Conservation (phyloP, 768 basidiomycete genomes). For the Boletus tylopilopsis region DNA sequence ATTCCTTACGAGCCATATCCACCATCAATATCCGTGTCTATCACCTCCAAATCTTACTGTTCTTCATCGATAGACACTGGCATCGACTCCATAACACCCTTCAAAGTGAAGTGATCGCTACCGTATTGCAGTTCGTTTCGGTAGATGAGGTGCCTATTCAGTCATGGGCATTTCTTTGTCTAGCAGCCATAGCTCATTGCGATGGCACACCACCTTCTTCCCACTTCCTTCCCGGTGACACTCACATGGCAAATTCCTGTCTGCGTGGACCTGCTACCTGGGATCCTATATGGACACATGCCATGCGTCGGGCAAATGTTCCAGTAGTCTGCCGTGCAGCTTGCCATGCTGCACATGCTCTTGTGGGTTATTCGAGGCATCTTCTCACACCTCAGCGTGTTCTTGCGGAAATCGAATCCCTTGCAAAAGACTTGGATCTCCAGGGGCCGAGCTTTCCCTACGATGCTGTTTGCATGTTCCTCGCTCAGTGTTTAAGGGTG, state of each 20-base stretch:
- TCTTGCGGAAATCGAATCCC: conserved; percentile 68
- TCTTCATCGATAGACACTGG: conserved; percentile 84
- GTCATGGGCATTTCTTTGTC: conserved; percentile 80
- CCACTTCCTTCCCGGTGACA: background rate
- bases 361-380: conserved; percentile 43
- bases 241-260: background rate
- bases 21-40: conserved; percentile 39
- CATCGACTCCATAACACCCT: conserved; percentile 51
- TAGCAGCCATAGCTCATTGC: conserved; percentile 66
- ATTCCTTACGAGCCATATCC: conserved; percentile 38
- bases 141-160: conserved; percentile 65
- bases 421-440: conserved; percentile 81
- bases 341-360: conserved; percentile 58
- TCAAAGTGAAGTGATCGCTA: conserved; percentile 51
- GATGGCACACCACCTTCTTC: conserved; percentile 28
- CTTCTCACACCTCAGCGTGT: conserved; percentile 55
- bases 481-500: conserved; percentile 62
- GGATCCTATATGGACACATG: conserved; percentile 80
- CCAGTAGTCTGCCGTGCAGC: conserved; percentile 76
- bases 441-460: conserved; percentile 86
- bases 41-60: conserved; percentile 75
- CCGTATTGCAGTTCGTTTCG: conserved; percentile 58
- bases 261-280: conserved; percentile 43
- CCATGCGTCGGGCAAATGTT: conserved; percentile 67
- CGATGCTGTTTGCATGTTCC: conserved; percentile 87